Evolutionary conservation across 306 rosid genomes (phyloP), one percentile per base, ranked within the genome.

Genomic region (Sicyos baderoa): DNA sequence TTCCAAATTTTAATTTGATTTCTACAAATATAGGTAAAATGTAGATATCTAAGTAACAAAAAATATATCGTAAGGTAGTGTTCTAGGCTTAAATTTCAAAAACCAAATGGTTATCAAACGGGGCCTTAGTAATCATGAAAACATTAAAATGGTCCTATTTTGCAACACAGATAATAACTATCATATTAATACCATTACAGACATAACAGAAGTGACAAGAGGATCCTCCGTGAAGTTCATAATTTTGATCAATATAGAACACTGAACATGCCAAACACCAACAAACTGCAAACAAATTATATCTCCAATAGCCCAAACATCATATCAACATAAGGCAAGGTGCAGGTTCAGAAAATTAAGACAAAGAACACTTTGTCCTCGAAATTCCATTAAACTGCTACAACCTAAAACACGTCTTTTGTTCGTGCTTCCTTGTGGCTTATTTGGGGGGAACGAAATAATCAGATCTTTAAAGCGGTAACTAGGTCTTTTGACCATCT

Each of bases 211-310:
- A 13, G 13, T 65, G 54, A 0, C 40, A 13, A 11, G 70, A 18
- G 51, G 18, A 2, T 19, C 9, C 54, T 65, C 53, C 18, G 17
- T 40, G 70, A 61, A 61, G 69, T 60, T 60, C 32, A 61, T 63
- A 40, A 63, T 63, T 32, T 61, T 4, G 7, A 16, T 32, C 29
- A 27, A 13, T n/a, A 15, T 27, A 58, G 17, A 64, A 64, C 12
- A 18, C 25, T 44, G n/a, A 64, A 21, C 54, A 64, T 44, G 18
- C 19, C 50, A 61, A 42, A 52, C 37, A 65, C 19, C 69, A 18
- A 12, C 68, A 42, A 63, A 29, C 11, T 17, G 51, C 32, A 66
- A 47, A 45, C 42, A 47, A 66, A 47, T 21, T 47, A 14, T 65
- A 16, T 66, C 18, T 65, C 7, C 9, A 45, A 65, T 16, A 65